Percentiles rank a stretch among this genome's conserved stretches.
Evolutionary conservation across 495 filamentous ascomycete species (phyloP).

Genomic region (Neurospora sublineolata): DNA sequence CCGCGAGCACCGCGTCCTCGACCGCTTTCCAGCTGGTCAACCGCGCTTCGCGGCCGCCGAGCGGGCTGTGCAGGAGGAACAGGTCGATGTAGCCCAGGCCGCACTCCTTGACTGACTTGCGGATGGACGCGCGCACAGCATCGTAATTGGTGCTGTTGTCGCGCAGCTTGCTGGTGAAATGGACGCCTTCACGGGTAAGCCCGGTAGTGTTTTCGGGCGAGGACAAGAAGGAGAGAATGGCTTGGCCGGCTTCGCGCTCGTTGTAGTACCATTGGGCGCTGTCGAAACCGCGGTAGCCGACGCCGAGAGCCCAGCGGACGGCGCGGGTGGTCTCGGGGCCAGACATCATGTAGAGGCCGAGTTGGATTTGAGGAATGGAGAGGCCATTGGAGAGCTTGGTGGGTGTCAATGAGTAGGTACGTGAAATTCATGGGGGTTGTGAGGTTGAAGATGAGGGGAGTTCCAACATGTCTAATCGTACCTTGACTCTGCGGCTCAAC

Average conservation of each 20-base stretch:
- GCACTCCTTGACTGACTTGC: constrained; percentile 39
- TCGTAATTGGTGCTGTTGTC: constrained; percentile 45
- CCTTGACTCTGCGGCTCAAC: constrained; percentile 1
- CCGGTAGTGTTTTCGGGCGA: constrained; percentile 24
- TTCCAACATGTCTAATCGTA: neutral
- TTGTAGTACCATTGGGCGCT: constrained; percentile 56
- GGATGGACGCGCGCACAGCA: constrained; percentile 43
- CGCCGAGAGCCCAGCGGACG: constrained; percentile 40
- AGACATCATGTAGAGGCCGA: constrained; percentile 53
- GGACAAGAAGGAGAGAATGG: constrained; percentile 42
- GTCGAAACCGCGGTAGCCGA: constrained; percentile 41
- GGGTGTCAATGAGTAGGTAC: neutral
- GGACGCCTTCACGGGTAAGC: constrained; percentile 47
- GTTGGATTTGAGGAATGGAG: constrained; percentile 52
- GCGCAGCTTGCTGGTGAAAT: constrained; percentile 57
- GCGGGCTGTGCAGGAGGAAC: constrained; percentile 56
- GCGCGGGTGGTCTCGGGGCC: constrained; percentile 35
- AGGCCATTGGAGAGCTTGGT: constrained; percentile 44
- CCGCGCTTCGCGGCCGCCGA: constrained; percentile 47
- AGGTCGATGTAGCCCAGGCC: constrained; percentile 59
- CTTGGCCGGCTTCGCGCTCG: constrained; percentile 45
- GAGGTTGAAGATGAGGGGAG: neutral
- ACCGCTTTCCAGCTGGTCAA: constrained; percentile 54
- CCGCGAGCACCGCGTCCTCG: constrained; percentile 50
- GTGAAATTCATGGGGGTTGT: neutral